A percentile compares a stretch with the other conserved stretches of the same genome.
Conservation (phyloP, 169 alveolate species). For the Plasmodium knowlesi region DNA sequence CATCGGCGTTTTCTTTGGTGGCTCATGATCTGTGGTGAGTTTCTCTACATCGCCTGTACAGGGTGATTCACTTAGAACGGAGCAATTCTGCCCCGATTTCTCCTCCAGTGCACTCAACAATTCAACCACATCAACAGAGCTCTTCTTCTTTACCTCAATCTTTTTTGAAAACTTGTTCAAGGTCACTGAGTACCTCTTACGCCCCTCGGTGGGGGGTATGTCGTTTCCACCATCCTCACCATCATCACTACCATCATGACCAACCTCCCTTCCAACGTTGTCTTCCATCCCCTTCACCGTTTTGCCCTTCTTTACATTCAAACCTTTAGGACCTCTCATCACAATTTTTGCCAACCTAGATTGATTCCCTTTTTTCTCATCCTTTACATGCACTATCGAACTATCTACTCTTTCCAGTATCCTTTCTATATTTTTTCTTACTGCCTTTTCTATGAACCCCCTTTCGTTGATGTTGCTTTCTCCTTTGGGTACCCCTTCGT, state of each 20-base stretch:
- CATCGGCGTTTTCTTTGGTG: background rate
- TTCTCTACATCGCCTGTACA: background rate
- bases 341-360: background rate
- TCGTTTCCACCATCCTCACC: background rate
- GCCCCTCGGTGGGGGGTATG: background rate
- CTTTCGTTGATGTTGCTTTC: background rate
- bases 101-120: background rate
- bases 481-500: background rate
- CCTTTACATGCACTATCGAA: background rate
- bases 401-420: background rate
- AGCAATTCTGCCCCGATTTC: background rate
- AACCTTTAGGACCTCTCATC: background rate
- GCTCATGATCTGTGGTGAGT: background rate
- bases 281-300: background rate
- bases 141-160: background rate
- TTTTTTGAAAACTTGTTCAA: background rate
- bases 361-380: background rate
- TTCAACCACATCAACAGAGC: background rate
- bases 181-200: background rate
- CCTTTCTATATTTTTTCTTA: conserved; percentile 4
- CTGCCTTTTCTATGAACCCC: conserved; percentile 28
- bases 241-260: background rate
- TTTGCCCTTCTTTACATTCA: background rate
- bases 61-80: background rate
- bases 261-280: background rate